phyloP scores from a whole-genome alignment of 441 rosid genomes.

The Pelargonium fulgidum region DNA sequence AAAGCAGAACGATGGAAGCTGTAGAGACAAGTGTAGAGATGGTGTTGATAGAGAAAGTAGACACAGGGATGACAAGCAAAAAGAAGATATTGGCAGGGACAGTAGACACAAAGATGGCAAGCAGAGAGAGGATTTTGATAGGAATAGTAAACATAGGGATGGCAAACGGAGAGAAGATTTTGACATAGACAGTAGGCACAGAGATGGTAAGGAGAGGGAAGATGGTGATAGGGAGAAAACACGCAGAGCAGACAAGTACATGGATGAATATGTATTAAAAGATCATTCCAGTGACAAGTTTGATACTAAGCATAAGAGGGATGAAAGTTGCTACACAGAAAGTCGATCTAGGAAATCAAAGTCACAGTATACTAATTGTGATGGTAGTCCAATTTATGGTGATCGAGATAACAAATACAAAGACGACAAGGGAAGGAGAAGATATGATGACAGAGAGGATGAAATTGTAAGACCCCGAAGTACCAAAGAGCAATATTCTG shows the following conservation, averaged over 20 bases:
- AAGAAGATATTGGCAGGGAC: not conserved
- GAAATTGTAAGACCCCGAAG: conserved; percentile 7
- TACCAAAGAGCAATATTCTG: conserved; percentile 3
- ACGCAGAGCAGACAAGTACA: conserved; percentile 1
- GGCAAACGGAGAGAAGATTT: not conserved
- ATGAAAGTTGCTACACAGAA: not conserved
- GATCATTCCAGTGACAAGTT: not conserved
- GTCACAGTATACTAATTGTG: not conserved
- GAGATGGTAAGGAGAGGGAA: conserved; percentile 6
- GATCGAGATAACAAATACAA: conserved; percentile 3
- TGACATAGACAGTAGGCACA: not conserved
- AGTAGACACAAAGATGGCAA: not conserved
- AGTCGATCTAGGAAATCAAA: conserved; percentile 10
- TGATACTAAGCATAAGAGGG: conserved; percentile 11
- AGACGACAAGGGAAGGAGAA: conserved; percentile 6
- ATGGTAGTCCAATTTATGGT: conserved; percentile 4
- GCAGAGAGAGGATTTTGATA: conserved; percentile 5
- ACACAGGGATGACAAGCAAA: not conserved
- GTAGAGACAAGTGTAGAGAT: not conserved
- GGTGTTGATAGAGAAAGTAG: not conserved
- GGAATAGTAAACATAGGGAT: not conserved
- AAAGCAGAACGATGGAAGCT: not conserved
- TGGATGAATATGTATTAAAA: not conserved
- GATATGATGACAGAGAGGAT: not conserved
- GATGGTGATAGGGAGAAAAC: conserved; percentile 7